Percentiles rank a stretch among this genome's conserved stretches.
Conservation (phyloP, 306 rosid species). For the Prinsepia uniflora region DNA sequence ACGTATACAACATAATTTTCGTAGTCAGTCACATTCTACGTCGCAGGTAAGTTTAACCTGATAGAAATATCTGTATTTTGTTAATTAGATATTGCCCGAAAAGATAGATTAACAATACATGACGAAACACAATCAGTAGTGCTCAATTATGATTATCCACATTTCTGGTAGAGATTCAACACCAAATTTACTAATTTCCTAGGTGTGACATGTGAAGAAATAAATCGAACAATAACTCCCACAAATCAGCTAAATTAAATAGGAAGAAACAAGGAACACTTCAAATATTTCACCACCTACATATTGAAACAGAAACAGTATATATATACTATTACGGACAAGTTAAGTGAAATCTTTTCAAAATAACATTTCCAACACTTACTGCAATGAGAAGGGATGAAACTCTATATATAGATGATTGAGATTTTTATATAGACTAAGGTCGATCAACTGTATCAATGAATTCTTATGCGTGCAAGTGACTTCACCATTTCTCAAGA, state of each 20-base stretch:
- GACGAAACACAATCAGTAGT: too few species aligned
- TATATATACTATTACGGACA: too few species aligned
- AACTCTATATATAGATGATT: not conserved
- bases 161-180: not conserved
- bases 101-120: too few species aligned
- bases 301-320: not conserved
- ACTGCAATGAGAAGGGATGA: not conserved
- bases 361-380: not conserved
- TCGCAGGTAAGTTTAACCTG: too few species aligned
- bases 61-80: too few species aligned
- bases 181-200: not conserved
- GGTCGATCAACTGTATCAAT: not conserved
- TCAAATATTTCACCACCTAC: not conserved
- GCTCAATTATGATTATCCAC: too few species aligned
- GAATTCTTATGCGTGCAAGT: not conserved
- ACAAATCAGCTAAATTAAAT: not conserved
- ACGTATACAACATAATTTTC: too few species aligned
- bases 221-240: not conserved
- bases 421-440: not conserved
- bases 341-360: not conserved
- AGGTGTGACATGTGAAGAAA: not conserved
- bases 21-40: too few species aligned
- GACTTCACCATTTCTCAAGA: conserved; percentile 12
- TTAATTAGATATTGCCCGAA: too few species aligned
- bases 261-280: not conserved